These are phyloP conservation scores for Penicillium sp. DNA, from an alignment of 2,329 filamentous ascomycete species.

Conservation along the genomic window DNA sequence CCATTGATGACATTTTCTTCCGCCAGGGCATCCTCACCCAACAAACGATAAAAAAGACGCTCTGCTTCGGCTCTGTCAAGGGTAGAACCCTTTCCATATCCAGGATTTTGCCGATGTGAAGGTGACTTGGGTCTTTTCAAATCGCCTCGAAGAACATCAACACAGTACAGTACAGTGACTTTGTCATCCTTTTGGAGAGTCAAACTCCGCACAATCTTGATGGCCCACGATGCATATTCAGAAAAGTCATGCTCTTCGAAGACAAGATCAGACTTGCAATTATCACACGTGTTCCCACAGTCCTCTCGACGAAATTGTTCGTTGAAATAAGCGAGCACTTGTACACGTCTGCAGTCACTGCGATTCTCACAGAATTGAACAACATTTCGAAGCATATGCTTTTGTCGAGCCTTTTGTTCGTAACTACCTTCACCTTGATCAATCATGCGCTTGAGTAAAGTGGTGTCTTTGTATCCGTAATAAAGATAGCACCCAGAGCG, in stretches of 20 bases:
- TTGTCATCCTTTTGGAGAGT: conserved; percentile 47
- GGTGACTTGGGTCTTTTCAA: conserved; percentile 58
- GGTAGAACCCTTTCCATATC: conserved; percentile 67
- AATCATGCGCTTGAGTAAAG: conserved; percentile 76
- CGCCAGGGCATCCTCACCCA: conserved; percentile 69
- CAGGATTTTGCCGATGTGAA: conserved; percentile 53
- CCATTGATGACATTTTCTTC: conserved; percentile 69
- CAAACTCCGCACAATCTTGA: conserved; percentile 65
- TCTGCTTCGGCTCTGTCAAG: conserved; percentile 76
- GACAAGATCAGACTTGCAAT: conserved; percentile 71
- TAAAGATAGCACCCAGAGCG: conserved; percentile 87
- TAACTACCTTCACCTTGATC: conserved; percentile 71
- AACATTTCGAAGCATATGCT: conserved; percentile 81
- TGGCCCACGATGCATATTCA: conserved; percentile 67
- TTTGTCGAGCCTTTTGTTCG: conserved; percentile 81
- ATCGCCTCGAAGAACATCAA: conserved; percentile 78
- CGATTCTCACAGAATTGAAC: conserved; percentile 87
- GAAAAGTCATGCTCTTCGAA: conserved; percentile 79
- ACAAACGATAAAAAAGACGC: conserved; percentile 75
- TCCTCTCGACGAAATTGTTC: conserved; percentile 73
- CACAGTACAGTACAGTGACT: conserved; percentile 75
- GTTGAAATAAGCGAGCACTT: conserved; percentile 92
- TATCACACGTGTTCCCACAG: conserved; percentile 80
- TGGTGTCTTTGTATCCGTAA: conserved; percentile 78
- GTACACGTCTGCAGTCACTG: conserved; percentile 80